Base-by-base conservation (phyloP, 768 basidiomycete genomes). In the Tulasnella sp. region DNA sequence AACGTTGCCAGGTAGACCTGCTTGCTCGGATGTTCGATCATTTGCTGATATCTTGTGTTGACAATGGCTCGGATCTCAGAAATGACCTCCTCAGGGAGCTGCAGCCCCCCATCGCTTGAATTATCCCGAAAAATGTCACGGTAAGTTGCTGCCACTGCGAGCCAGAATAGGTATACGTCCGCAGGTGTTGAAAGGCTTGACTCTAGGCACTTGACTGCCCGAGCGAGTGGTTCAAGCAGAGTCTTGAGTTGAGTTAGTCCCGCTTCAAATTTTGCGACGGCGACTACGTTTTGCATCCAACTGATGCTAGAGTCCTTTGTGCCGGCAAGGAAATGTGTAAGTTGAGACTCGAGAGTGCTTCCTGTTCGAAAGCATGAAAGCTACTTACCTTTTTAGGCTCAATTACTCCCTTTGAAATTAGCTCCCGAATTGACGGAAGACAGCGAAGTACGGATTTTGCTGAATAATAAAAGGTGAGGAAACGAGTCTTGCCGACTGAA, bases 91-190 rank as follows among this genome's bases (percentile, higher is more conserved):
- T 35, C 10, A 37, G 81, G 79, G 51, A 77, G 73, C 26, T 73
- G 26, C 11, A 77, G 32, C 2, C 70, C 76, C 23, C 20, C n/a
- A 20, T 75, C 70, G n/a, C 74, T 37, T 4, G 29, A 32, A 29
- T 75, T 75, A 29, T 77, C 74, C 2, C 39, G 15, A 0, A n/a
- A n/a, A 46, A 82, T 76, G 5, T 82, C 69, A 39, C 81, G 80
- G 29, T 84, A 73, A 5, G 79, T 40, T 5, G 82, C 81, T 10
- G 84, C 48, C 16, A 84, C 75, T 2, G 84, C 85, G 6, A 86
- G 82, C 84, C 84, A 85, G 73, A 85, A 85, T 2, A 84, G 78
- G 77, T 83, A 85, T 15, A 85, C 83, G 79, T 85, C 83, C 15
- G 82, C 85, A 0, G 82, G 80, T 2, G 79, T 84, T 0, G 82